These are phyloP conservation scores for Ogataea haglerorum DNA, from an alignment of 805 yeast genomes.

Conservation along the genomic window DNA sequence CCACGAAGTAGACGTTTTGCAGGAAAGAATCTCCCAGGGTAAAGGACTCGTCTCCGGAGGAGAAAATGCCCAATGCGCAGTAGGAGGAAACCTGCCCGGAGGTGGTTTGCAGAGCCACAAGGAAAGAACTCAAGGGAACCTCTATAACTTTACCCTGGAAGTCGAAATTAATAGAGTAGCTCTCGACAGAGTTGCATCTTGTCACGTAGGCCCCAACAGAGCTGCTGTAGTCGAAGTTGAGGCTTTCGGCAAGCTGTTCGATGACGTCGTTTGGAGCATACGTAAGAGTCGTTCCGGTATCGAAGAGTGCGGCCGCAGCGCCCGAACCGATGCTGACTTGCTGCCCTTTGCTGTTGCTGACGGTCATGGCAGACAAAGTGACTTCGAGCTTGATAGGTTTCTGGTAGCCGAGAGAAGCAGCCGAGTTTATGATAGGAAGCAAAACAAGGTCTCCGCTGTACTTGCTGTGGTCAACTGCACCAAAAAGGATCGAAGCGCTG, in stretches of 20 bases:
- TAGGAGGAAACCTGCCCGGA: conserved; percentile 24
- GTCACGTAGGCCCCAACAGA: conserved; percentile 43
- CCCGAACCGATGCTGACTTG: conserved; percentile 26
- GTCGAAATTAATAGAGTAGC: conserved; percentile 39
- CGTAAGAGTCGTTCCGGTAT: conserved; percentile 56
- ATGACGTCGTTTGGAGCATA: conserved; percentile 39
- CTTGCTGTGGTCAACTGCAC: conserved; percentile 67
- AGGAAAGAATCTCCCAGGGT: conserved; percentile 55
- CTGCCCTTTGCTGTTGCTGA: conserved; percentile 18
- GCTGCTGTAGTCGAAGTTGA: conserved; percentile 41
- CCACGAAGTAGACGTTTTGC: conserved; percentile 51
- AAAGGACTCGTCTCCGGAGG: conserved; percentile 33
- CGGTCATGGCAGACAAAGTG: conserved; percentile 40
- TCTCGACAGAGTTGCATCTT: conserved; percentile 38
- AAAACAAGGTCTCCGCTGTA: conserved; percentile 49
- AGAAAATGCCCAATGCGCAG: conserved; percentile 45
- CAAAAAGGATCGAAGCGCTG: conserved; percentile 62
- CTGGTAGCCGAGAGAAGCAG: conserved; percentile 30
- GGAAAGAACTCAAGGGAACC: conserved; percentile 41
- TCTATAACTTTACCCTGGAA: conserved; percentile 57
- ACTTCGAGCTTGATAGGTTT: conserved; percentile 47
- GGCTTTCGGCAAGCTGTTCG: conserved; percentile 25
- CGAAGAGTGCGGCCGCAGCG: conserved; percentile 43
- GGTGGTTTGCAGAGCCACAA: conserved; percentile 17
- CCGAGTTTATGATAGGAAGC: conserved; percentile 49